Evolutionary conservation across 1,139 yeast genomes (phyloP).

Genomic region (Nakaseomyces nivariensis): DNA sequence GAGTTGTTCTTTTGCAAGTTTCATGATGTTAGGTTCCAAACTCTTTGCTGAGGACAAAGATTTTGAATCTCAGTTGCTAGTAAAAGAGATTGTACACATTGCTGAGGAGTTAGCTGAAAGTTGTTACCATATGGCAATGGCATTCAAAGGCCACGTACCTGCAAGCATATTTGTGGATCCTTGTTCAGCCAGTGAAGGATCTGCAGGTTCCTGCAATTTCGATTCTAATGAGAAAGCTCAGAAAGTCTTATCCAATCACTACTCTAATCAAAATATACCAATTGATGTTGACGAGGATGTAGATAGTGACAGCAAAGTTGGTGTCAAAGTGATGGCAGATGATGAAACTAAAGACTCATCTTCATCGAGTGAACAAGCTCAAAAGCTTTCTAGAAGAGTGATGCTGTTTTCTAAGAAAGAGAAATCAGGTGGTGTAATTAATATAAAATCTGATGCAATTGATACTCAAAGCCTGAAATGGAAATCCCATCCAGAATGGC

Average conservation of each 20-base stretch:
- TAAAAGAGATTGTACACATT: constrained; percentile 42
- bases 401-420: constrained; percentile 1
- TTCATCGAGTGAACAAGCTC: neutral
- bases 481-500: constrained; percentile 23
- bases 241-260: neutral
- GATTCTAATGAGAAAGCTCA: constrained; percentile 14
- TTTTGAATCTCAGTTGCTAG: neutral
- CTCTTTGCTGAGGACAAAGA: constrained; percentile 32
- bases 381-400: neutral
- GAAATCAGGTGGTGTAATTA: neutral
- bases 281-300: neutral
- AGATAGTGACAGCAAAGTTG: neutral
- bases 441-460: constrained; percentile 7
- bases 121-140: constrained; percentile 44
- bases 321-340: neutral
- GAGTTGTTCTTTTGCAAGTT: constrained; percentile 67
- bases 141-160: constrained; percentile 35
- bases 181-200: constrained; percentile 23
- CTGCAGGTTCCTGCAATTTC: constrained; percentile 25
- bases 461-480: constrained; percentile 10
- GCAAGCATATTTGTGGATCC: constrained; percentile 33
- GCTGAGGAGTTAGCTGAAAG: constrained; percentile 59
- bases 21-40: constrained; percentile 59
- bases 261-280: neutral
- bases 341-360: neutral